Percentiles rank a stretch among this genome's conserved stretches.
phyloP scores from a whole-genome alignment of 495 filamentous ascomycete species.

The Tetracladium marchalianum region DNA sequence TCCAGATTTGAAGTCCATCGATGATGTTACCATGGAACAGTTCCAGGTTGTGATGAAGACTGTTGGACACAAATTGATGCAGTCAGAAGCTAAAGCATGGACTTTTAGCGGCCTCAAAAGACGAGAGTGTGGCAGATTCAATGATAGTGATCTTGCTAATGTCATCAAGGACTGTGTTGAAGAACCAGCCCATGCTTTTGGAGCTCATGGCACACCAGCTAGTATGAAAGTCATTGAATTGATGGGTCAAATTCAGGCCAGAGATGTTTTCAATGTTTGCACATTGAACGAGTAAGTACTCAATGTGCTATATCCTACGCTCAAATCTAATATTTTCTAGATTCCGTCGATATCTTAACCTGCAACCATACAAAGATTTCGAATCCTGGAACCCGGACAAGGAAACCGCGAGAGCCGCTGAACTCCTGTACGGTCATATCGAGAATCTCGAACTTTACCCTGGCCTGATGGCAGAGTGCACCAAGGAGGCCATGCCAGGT shows the following conservation, averaged over 20 bases:
- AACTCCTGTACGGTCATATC: conserved; percentile 67
- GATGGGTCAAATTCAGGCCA: conserved; percentile 73
- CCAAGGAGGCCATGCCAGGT: conserved; percentile 67
- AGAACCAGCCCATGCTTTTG: conserved; percentile 51
- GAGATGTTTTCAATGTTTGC: conserved; percentile 41
- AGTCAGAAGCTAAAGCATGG: conserved; percentile 50
- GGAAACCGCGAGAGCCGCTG: conserved; percentile 58
- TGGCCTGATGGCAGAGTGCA: conserved; percentile 70
- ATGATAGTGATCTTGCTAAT: conserved; percentile 58
- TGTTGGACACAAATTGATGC: conserved; percentile 39
- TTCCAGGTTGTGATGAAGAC: conserved; percentile 43
- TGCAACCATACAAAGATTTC: conserved; percentile 66
- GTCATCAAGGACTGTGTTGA: conserved; percentile 62
- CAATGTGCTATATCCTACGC: background rate
- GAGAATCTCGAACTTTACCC: conserved; percentile 78
- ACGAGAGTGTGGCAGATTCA: conserved; percentile 47
- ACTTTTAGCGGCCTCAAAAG: conserved; percentile 55
- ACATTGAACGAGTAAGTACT: conserved; percentile 21
- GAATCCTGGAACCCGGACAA: conserved; percentile 78
- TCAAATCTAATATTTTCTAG: conserved; percentile 56
- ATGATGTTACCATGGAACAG: conserved; percentile 39
- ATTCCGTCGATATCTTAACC: conserved; percentile 70
- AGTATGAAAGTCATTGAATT: conserved; percentile 70
- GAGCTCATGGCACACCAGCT: conserved; percentile 63
- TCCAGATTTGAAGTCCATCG: conserved; percentile 31